Base-by-base conservation (phyloP, 164 flowering plant species). In the Santalum album region DNA sequence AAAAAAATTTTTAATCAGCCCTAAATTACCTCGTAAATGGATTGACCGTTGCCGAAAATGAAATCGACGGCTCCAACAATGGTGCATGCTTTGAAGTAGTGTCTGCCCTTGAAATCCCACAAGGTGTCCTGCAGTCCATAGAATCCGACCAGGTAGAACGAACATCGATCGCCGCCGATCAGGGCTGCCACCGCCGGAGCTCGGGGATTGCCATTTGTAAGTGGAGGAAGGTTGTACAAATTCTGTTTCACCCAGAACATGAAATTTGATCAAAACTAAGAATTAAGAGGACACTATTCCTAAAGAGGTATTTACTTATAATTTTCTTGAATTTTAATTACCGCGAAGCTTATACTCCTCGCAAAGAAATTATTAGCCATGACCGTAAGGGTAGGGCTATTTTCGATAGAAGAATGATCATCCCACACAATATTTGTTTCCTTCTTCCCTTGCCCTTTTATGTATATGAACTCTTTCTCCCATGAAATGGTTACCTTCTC, bases 21-120 rank as follows among this genome's bases (percentile, higher is more conserved):
- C n/a, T n/a, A n/a, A n/a, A n/a, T n/a, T 44, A 44, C 48, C 48
- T 44, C 48, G 48, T 44, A 44, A 16, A 44, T 44, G 22, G 14
- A 7, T 17, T 44, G 48, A 17, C 48, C 48, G 17, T 17, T 44
- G 48, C 48, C 48, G 17, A 44, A 44, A 44, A 44, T 44, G 22
- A 44, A 44, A 44, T 44, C 48, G 17, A 44, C 48, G 48, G 48
- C 48, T 44, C 48, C 48, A 10, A 44, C 18, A 9, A 44, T 44
- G 10, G 48, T 44, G 48, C 48, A 44, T 20, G 7, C 14, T 17
- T 44, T 44, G 48, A 44, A 44, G 48, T 44, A 44, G 48, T 44
- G 48, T 20, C 48, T 10, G 48, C 48, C 48, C 10, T 17, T 44
- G 22, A 6, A n/a, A 20, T 44, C 48, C 48, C 48, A 44, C 48